Evolutionary conservation across 2,329 filamentous ascomycete genomes (phyloP), one percentile per base, ranked within the genome.

Genomic region (Paecilomyces variotii): DNA sequence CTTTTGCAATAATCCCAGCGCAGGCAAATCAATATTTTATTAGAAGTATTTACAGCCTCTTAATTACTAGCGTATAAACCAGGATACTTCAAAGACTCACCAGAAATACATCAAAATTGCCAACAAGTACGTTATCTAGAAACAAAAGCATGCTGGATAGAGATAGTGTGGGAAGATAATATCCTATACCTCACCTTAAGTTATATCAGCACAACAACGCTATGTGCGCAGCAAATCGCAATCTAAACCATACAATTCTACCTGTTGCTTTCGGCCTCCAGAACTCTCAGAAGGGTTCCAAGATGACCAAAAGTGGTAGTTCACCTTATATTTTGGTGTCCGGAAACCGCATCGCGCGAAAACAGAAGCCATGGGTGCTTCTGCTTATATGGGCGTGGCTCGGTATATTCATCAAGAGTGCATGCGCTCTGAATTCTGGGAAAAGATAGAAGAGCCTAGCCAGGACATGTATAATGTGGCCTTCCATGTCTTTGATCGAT

Each of bases 1-100:
- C 5, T 90, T 96, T 71, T 93, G 90, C 68, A 94, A 94, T 1
- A 90, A 89, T 54, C 94, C 94, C 0, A 92, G 90, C 0, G 86
- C 91, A 2, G 94, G 94, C 19, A 97, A 97, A 74, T 96, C 90
- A 39, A 93, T 91, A 0, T 96, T 94, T 68, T 97, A 88, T 75
- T 90, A 87, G 85, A 86, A 82, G 61, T 78, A 89, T 63, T 78
- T 97, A 35, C 81, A 91, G 70, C 88, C 89, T 26, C 75, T 94
- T 28, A 89, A 87, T 2, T 97, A 96, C 70, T 83, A 85, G 69
- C 84, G 94, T 54, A 84, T 97, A 32, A 99, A 97, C 67, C 94
- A 97, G 76, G 94, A 97, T 72, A 84, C 82, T 1, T 80, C 97
- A 53, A 96, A 96, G 74, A 87, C 84, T 32, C 79, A 84, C 58